Base-by-base conservation (phyloP, 116 monocot genomes). In the Dioscorea cayenensis region DNA sequence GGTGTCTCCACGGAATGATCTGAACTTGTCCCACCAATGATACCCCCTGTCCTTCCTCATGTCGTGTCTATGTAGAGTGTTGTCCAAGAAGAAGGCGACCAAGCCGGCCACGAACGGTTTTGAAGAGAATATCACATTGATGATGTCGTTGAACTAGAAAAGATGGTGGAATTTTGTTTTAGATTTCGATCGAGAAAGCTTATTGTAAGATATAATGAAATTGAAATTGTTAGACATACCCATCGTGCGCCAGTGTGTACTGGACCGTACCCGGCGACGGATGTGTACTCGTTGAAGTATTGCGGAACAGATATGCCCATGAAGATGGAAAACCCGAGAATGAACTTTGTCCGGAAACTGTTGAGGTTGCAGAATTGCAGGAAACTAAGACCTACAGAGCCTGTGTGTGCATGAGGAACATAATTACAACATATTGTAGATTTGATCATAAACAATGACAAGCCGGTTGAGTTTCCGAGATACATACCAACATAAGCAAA, bases 11-110 rank as follows among this genome's bases (percentile, higher is more conserved):
- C 71, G 81, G 77, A 90, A 96, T 37, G 92, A 90, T 43, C 92
- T 58, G 84, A 96, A 96, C 37, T 84, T 92, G 65, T 90, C 86
- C 92, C 92, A 96, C 96, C 96, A 96, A 65, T 92, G 92, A 66
- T 83, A 79, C 25, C 96, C 96, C 51, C 96, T 77, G 76, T 96
- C 96, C 71, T 79, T 96, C 71, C 80, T 92, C 0, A 64, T 43
- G 35, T 90, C 82, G 20, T 77, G 79, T 49, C 84, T 80, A 10
- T 90, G 85, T 21, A 96, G 64, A 0, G 96, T 92, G 68, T 92
- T 96, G 68, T 96, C 96, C 61, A 96, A 75, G 79, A 90, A 84
- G 68, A 87, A 96, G 13, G 96, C 96, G 18, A 96, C 86, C 6
- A 86, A 66, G 18, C 88, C 92, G 1, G 90, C 96, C 17, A 96